These are phyloP conservation scores for Saksenaea vasiformis DNA, from an alignment of 371 early-diverging fungal species.

Conservation along the genomic window DNA sequence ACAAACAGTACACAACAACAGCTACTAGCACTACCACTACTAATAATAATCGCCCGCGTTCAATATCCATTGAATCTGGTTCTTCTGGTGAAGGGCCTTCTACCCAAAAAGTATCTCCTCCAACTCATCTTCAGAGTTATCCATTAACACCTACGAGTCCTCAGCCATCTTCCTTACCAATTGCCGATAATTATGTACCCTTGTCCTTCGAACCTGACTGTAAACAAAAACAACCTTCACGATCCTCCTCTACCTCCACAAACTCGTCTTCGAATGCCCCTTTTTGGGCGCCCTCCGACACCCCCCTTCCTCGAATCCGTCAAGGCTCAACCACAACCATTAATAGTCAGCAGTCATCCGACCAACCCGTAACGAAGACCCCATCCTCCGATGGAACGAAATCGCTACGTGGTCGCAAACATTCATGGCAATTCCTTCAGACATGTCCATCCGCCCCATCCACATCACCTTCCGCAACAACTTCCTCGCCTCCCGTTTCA, in stretches of 20 bases:
- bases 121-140: slow-evolving; percentile 4
- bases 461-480: slow-evolving; percentile 12
- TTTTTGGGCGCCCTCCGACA: slow-evolving; percentile 13
- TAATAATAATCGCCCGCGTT: slow-evolving; percentile 19
- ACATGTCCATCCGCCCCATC: slow-evolving; percentile 9
- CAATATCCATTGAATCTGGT: slow-evolving; percentile 31
- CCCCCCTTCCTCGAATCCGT: slow-evolving; percentile 21
- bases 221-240: slow-evolving; percentile 13
- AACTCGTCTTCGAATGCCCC: slow-evolving; percentile 4
- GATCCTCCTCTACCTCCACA: slow-evolving; percentile 20
- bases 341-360: background rate
- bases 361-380: background rate
- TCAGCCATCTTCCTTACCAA: slow-evolving; percentile 22
- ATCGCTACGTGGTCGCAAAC: slow-evolving; percentile 1
- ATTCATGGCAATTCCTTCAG: slow-evolving; percentile 7
- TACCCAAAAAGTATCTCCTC: background rate
- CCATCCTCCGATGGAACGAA: slow-evolving; percentile 6
- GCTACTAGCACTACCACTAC: slow-evolving; percentile 13
- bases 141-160: slow-evolving; percentile 33
- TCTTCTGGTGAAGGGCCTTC: slow-evolving; percentile 7
- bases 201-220: background rate
- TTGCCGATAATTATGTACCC: background rate
- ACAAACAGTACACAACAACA: slow-evolving; percentile 17
- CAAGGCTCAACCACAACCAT: slow-evolving; percentile 21
- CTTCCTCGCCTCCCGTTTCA: slow-evolving; percentile 7